Evolutionary conservation across 257 asterid species (phyloP), one percentile per base, ranked within the genome.

Genomic region (Mitragyna speciosa): DNA sequence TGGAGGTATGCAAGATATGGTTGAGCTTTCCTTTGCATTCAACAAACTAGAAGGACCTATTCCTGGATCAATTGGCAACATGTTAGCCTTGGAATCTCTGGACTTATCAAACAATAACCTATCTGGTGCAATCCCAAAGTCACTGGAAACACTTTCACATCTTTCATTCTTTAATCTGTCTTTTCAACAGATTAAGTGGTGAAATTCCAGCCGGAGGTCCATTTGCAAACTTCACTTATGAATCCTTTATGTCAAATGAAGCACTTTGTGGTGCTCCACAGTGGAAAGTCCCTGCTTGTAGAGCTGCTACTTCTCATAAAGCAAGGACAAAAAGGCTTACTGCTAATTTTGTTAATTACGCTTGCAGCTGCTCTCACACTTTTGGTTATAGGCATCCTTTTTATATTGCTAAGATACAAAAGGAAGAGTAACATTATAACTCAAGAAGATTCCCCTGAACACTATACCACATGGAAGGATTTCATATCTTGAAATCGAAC

Each of bases 71-170:
- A 43, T 76, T 56, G 81, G 81, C 47, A 71, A 61, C 31, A 36
- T 76, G 81, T 28, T 70, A 30, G 80, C 72, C 58, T 81, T 81
- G 80, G 73, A 81, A 75, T 76, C 75, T 52, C 71, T 75, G 80
- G 79, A 80, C n/a, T 47, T 78, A 41, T 70, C 71, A 6, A 63
- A 78, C 16, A 78, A 78, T 54, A 51, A 68, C 52, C 75, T 78
- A 45, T 78, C 81, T 22, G 77, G 82, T 59, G 69, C 75, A 30
- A 78, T 78, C 67, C 82, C 82, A 45, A 70, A n/a, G 45, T 78
- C 82, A 26, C 45, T 78, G 9, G 26, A 78, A 70, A 49, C 59
- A 28, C 82, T 78, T 70, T 78, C 76, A n/a, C 36, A 78, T 41
- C 82, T 78, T 36, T 73, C 24, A 51, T 70, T 59, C 12, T 72